Evolutionary conservation across 495 filamentous ascomycete species (phyloP).

Genomic region (Annulohypoxylon moriforme): DNA sequence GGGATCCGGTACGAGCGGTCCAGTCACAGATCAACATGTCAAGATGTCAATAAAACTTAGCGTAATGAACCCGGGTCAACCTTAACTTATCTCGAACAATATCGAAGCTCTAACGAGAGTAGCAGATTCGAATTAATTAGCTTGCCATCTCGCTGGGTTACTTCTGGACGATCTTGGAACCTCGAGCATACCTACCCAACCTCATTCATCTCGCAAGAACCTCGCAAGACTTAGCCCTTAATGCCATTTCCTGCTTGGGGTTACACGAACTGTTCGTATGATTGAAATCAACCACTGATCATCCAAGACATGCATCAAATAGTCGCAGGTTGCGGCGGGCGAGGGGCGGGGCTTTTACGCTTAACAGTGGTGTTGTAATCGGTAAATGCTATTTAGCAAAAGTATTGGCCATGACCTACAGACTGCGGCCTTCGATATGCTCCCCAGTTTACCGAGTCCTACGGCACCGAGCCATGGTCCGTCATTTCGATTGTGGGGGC

Average conservation of each 20-base stretch:
- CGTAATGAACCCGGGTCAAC: neutral
- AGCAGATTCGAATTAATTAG: neutral
- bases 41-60: neutral
- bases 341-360: neutral
- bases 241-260: neutral
- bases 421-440: too few species aligned
- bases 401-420: neutral
- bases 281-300: slow-evolving; percentile 7
- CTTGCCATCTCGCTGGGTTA: neutral
- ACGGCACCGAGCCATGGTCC: neutral
- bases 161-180: slow-evolving; percentile 7
- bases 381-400: neutral
- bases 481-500: neutral
- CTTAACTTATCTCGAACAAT: neutral
- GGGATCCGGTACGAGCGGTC: neutral
- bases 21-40: neutral
- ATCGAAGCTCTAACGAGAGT: neutral
- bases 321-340: slow-evolving; percentile 10
- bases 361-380: slow-evolving; percentile 17
- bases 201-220: neutral
- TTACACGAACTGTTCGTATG: slow-evolving; percentile 12
- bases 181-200: neutral
- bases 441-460: neutral
- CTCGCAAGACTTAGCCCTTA: neutral
- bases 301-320: slow-evolving; percentile 25